Base-by-base conservation (phyloP, 2,329 filamentous ascomycete species). In the Akanthomyces muscarius region DNA sequence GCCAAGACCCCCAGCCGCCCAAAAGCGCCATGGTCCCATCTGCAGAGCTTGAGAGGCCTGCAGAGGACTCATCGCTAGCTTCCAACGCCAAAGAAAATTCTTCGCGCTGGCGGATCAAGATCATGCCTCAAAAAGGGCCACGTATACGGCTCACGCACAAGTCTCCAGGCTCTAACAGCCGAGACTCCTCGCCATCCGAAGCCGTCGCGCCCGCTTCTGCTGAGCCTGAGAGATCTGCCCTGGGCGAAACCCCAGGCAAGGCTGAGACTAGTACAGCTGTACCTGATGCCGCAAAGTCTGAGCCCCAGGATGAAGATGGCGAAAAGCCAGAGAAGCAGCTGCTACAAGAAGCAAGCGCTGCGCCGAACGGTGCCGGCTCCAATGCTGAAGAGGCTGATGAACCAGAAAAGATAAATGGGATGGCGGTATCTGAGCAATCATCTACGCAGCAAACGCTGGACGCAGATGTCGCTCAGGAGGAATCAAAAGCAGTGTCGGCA, bases 291-390 rank as follows among this genome's bases (percentile, higher is more conserved):
- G 5, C 36, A 8, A 36, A 52, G 4, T 42, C 44, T 16, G 53
- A 61, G 16, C 16, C 25, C 5, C 38, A 53, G 13, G 58, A 53
- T 21, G 58, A 61, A 18, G 58, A 53, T 38, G 13, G 2, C 21
- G 48, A 61, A 21, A 45, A 21, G 28, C 38, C 50, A 16, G 58
- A 54, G 3, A 18, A 54, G 45, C 58, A 61, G 58, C 28, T 61
- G n/a, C n/a, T 36, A 8, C 38, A 61, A 23, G 58, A 61, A 47
- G 58, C 50, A 14, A 50, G n/a, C 7, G 41, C 50, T 45, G 23
- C n/a, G 14, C 48, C 50, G 23, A 61, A 61, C 4, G 48, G 47
- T 25, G 8, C 38, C n/a, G 10, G 45, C 14, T 28, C 25, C 14
- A 36, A n/a, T 7, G 23, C 23, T 10, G 6, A 2, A 4, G n/a